Evolutionary conservation across 1,284 basidiomycete species (phyloP).

Genomic region (Vanrija humicola): DNA sequence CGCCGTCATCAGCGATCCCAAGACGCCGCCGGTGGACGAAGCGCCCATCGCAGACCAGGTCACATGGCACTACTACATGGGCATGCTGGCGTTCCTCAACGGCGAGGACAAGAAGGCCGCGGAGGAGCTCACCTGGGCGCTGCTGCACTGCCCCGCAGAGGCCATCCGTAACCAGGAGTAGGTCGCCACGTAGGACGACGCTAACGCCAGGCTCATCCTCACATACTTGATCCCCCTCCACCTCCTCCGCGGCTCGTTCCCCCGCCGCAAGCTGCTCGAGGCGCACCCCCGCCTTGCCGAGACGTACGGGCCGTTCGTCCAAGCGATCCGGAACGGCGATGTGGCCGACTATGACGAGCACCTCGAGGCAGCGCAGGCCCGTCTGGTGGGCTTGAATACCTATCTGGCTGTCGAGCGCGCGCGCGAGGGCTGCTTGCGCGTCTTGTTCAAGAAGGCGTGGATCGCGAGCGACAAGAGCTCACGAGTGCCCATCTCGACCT

Average conservation of each 20-base stretch:
- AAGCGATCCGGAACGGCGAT: constrained; percentile 71
- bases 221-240: constrained; percentile 85
- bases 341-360: constrained; percentile 74
- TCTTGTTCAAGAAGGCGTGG: constrained; percentile 87
- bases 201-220: constrained; percentile 67
- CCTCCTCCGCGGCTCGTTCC: constrained; percentile 78
- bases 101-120: constrained; percentile 87
- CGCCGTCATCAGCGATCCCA: constrained; percentile 77
- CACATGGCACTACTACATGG: constrained; percentile 87
- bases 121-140: constrained; percentile 73
- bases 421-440: constrained; percentile 77
- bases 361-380: constrained; percentile 61
- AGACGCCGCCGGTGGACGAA: constrained; percentile 68
- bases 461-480: constrained; percentile 65
- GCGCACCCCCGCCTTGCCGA: constrained; percentile 68
- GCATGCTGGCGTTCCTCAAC: constrained; percentile 87
- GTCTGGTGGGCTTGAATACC: constrained; percentile 75
- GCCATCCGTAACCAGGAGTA: constrained; percentile 76
- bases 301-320: constrained; percentile 74
- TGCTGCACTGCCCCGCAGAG: constrained; percentile 68
- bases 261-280: constrained; percentile 62
- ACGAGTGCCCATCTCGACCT: constrained; percentile 71
- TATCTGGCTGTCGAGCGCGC: constrained; percentile 84
- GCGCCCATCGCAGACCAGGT: constrained; percentile 87
- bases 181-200: constrained; percentile 30